phyloP scores from a whole-genome alignment of 2,329 filamentous ascomycete genomes.

The Cercospora zeae-maydis region DNA sequence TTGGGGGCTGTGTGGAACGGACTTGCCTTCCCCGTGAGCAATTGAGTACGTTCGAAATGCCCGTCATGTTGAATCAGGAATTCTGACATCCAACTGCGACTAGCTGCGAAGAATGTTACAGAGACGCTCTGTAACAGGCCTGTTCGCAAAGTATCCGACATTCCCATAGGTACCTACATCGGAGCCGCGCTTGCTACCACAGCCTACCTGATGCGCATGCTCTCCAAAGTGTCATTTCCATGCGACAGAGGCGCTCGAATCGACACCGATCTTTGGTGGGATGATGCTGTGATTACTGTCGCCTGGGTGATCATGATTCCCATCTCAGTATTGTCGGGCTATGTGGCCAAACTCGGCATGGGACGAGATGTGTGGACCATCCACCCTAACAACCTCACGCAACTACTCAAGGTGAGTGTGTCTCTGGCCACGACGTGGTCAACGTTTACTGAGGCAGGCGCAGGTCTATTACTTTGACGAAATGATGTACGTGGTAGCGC shows the following conservation, averaged over 20 bases:
- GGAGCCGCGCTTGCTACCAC: background rate
- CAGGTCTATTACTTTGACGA: constrained; percentile 20
- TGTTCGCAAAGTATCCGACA: background rate
- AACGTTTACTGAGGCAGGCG: background rate
- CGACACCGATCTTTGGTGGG: constrained; percentile 21
- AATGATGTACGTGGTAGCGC: constrained; percentile 12
- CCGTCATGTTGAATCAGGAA: background rate
- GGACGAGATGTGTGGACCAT: constrained; percentile 22
- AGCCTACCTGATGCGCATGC: constrained; percentile 12
- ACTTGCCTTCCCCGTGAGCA: constrained; percentile 17
- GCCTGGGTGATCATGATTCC: constrained; percentile 17
- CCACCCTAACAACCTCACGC: constrained; percentile 17
- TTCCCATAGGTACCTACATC: background rate
- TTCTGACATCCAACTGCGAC: background rate
- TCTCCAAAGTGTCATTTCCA: constrained; percentile 8
- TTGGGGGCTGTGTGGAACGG: constrained; percentile 11
- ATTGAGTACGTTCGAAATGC: constrained; percentile 9
- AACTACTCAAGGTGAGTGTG: constrained; percentile 11
- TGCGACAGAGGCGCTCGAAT: constrained; percentile 15
- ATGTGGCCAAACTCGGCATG: constrained; percentile 10
- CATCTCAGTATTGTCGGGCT: constrained; percentile 8
- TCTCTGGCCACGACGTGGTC: background rate
- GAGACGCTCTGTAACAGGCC: constrained; percentile 11
- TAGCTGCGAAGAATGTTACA: constrained; percentile 10
- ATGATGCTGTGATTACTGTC: constrained; percentile 16